Base-by-base conservation (phyloP, 2,329 filamentous ascomycete species). In the Aschersonia sp. region DNA sequence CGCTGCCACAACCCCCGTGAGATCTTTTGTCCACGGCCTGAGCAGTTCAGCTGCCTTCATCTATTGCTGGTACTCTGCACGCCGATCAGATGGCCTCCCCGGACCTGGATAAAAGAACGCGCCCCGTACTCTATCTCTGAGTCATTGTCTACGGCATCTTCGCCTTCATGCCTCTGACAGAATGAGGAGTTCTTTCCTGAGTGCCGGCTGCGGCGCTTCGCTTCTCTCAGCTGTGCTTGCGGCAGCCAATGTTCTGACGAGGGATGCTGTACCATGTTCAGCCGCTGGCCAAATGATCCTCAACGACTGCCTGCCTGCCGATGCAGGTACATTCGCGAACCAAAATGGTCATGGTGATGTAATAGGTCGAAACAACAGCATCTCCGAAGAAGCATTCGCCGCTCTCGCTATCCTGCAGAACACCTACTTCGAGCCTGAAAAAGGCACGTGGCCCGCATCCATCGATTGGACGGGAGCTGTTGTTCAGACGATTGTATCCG, bases 391-490 rank as follows among this genome's bases (percentile, higher is more conserved):
- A 51, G 69, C 82, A 28, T 67, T 85, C 44, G 63, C 74, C 45
- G 84, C 86, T 5, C 71, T 96, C 52, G 72, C 79, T 44, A 78
- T 83, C 5, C 79, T 96, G 73, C 89, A 96, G 61, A 71, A 77
- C 47, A 69, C 74, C 30, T 95, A 88, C 65, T 96, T 92, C 60
- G 74, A 80, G 44, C 66, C 83, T 4, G 85, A 85, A 73, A 69
- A 84, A 38, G 89, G 85, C 9, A 88, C 80, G 30, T 97, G 89
- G 87, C 87, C 89, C 0, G 73, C 74, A 1, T 77, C 85, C 32
- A 96, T 94, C 57, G 91, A 96, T 67, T 97, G 91, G 91, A 97
- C 91, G 0, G 83, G 82, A 20, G 89, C 91, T 4, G 87, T 96
- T 6, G 71, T 87, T 55, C 81, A 82, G 43, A 95, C 89, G 0